Percentiles rank a stretch among this genome's conserved stretches.
These are phyloP conservation scores for Vanderwaltozyma tropicalis DNA, from an alignment of 805 yeast genomes.

Conservation along the genomic window DNA sequence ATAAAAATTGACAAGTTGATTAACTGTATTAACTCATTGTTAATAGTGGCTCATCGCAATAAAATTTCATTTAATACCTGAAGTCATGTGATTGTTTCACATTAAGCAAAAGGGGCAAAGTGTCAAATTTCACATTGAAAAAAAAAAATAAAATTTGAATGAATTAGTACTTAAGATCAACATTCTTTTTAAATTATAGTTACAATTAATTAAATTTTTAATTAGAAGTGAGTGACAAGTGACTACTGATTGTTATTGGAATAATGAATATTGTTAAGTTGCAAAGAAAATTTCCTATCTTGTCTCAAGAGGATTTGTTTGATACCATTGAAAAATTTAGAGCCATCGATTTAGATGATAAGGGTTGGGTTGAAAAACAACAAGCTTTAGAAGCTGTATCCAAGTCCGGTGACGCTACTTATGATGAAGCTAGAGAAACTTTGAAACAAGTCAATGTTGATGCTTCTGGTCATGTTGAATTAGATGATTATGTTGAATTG, in stretches of 20 bases:
- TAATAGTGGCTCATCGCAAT: too few species aligned
- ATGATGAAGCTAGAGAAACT: conserved; percentile 90
- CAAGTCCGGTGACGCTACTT: conserved; percentile 66
- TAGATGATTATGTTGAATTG: conserved; percentile 86
- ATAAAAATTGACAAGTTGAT: too few species aligned
- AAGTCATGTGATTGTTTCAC: too few species aligned
- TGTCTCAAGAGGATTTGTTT: conserved; percentile 81
- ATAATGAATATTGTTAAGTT: conserved; percentile 54
- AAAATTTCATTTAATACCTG: too few species aligned
- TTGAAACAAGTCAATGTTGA: conserved; percentile 85
- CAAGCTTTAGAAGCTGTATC: conserved; percentile 78
- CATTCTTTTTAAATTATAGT: too few species aligned
- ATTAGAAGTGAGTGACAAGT: too few species aligned
- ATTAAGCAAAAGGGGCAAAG: not conserved
- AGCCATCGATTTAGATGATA: conserved; percentile 75
- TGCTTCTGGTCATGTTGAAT: conserved; percentile 92
- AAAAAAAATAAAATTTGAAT: too few species aligned
- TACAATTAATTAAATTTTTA: too few species aligned
- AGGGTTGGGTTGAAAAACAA: conserved; percentile 90
- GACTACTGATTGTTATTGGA: not conserved
- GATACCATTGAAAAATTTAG: conserved; percentile 79
- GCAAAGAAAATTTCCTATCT: conserved; percentile 73
- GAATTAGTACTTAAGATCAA: too few species aligned
- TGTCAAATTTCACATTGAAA: not conserved
- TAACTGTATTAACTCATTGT: too few species aligned